Percentiles rank a stretch among this genome's conserved stretches.
Evolutionary conservation across 73 alveolate genomes (phyloP).

Genomic region (Tetrahymena malaccensis): DNA sequence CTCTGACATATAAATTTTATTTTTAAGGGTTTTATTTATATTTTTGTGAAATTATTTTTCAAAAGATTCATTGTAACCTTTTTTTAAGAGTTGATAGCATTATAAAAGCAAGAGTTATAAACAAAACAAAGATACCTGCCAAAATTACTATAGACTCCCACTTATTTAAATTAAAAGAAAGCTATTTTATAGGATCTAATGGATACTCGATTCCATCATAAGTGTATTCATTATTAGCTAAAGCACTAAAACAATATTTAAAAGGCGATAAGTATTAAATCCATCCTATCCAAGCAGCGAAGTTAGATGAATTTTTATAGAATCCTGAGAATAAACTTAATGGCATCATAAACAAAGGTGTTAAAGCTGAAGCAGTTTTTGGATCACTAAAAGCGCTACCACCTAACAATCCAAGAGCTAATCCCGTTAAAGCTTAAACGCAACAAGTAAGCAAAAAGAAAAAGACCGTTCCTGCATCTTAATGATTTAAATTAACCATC

Average conservation of each 20-base stretch:
- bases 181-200: not conserved
- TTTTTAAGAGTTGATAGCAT: not conserved
- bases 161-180: not conserved
- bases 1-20: too few species aligned
- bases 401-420: constrained; percentile 16
- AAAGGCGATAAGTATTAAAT: constrained; percentile 57
- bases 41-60: too few species aligned
- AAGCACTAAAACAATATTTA: constrained; percentile 52
- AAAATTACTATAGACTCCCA: not conserved
- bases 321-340: constrained; percentile 20
- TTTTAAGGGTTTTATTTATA: not conserved
- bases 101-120: not conserved
- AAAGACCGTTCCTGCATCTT: constrained; percentile 1
- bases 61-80: not conserved
- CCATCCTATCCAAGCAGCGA: constrained; percentile 35
- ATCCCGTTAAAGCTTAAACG: not conserved
- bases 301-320: constrained; percentile 2
- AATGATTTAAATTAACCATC: constrained; percentile 17
- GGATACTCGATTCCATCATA: not conserved
- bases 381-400: constrained; percentile 21
- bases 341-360: constrained; percentile 18
- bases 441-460: not conserved
- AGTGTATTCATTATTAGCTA: constrained; percentile 50
- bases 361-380: constrained; percentile 10
- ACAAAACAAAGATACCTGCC: not conserved